These are phyloP conservation scores for Trichoderma simmonsii DNA, from an alignment of 2,329 filamentous ascomycete genomes.

Conservation along the genomic window DNA sequence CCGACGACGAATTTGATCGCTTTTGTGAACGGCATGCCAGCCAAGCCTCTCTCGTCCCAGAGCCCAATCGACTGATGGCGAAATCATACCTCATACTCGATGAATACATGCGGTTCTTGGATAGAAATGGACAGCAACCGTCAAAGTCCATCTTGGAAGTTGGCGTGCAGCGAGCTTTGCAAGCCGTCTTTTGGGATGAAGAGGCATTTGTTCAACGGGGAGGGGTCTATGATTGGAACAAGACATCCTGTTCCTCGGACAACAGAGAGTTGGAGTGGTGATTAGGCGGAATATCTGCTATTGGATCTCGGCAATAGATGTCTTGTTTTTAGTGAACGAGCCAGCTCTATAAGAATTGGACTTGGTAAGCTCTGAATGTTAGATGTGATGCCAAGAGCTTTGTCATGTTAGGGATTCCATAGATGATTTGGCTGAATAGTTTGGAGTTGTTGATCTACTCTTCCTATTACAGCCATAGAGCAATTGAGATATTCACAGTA, in stretches of 20 bases:
- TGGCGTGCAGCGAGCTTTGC: not conserved
- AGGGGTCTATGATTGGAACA: slow-evolving; percentile 1
- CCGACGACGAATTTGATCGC: not conserved
- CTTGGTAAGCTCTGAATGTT: not conserved
- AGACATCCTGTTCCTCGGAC: not conserved
- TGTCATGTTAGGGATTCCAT: not conserved
- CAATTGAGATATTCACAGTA: not conserved
- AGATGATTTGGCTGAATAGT: not conserved
- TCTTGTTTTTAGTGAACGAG: too few species aligned
- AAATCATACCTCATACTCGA: not conserved
- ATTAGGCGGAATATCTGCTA: too few species aligned
- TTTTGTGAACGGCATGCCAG: not conserved
- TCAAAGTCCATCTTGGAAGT: not conserved
- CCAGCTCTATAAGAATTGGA: not conserved
- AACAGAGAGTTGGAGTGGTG: not conserved
- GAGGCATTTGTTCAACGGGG: not conserved
- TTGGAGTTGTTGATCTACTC: not conserved
- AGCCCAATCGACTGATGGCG: not conserved
- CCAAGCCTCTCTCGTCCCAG: not conserved
- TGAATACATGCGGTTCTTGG: not conserved
- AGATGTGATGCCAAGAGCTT: not conserved
- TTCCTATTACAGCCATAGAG: not conserved
- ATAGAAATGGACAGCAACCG: not conserved
- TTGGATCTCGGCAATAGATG: too few species aligned
- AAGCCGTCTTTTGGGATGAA: not conserved